Conservation (phyloP, 345 rosid species). For the Luvunga scandens region DNA sequence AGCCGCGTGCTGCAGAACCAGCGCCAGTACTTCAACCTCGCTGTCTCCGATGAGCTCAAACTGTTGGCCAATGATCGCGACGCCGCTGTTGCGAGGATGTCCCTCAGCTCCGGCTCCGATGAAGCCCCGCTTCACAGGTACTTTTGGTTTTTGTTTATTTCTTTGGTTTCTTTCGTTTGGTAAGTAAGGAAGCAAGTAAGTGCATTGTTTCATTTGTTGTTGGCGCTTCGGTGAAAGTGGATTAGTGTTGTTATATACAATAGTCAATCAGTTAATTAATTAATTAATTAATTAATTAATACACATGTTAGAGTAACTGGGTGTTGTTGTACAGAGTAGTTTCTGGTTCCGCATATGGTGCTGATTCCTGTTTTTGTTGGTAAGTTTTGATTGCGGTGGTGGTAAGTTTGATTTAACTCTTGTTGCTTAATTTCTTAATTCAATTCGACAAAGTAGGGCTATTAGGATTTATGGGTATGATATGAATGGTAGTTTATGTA, state of each 20-base stretch:
- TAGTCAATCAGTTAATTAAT: no score
- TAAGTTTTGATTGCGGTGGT: constrained; percentile 6
- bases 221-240: background rate
- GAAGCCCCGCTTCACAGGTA: constrained; percentile 84
- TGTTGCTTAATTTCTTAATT: background rate
- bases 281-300: no score
- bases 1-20: constrained; percentile 75
- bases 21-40: constrained; percentile 64
- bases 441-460: background rate
- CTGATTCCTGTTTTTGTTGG: constrained; percentile 15
- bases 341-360: constrained; percentile 17
- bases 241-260: background rate
- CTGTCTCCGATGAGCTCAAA: constrained; percentile 76
- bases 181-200: background rate
- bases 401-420: constrained; percentile 11
- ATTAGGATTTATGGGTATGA: background rate
- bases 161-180: background rate
- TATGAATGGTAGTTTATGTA: background rate
- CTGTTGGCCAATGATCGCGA: constrained; percentile 60
- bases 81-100: constrained; percentile 58
- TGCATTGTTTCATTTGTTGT: background rate
- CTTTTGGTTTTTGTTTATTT: background rate
- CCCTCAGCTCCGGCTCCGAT: constrained; percentile 59
- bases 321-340: constrained; percentile 17
- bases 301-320: constrained; percentile 23